Conservation (phyloP, 768 basidiomycete genomes). For the Wakefieldia striispora region DNA sequence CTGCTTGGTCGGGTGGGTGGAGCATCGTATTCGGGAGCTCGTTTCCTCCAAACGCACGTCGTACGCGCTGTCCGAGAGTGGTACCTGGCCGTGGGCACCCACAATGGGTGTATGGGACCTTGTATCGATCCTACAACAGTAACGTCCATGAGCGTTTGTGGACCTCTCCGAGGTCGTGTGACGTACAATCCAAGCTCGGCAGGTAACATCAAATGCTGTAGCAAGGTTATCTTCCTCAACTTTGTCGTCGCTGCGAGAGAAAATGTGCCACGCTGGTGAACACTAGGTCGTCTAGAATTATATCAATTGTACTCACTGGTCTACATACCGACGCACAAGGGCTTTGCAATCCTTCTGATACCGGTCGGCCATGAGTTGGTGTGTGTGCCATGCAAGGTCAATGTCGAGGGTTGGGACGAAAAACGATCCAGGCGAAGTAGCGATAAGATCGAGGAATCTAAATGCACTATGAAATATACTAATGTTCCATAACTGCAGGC, state of each 20-base stretch:
- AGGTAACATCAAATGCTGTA: conserved; percentile 49
- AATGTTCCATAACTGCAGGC: neutral
- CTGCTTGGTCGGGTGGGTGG: conserved; percentile 33
- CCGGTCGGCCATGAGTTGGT: conserved; percentile 47
- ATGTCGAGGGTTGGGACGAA: conserved; percentile 66
- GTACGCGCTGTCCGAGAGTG: conserved; percentile 45
- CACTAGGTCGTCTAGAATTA: neutral
- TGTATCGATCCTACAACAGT: conserved; percentile 40
- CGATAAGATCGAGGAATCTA: conserved; percentile 52
- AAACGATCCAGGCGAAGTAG: conserved; percentile 41
- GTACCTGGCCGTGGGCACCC: conserved; percentile 50
- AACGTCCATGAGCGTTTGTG: neutral
- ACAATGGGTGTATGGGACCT: conserved; percentile 53
- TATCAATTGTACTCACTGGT: conserved; percentile 42
- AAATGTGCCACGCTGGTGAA: neutral
- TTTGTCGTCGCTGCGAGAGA: conserved; percentile 44
- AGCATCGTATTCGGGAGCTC: conserved; percentile 21
- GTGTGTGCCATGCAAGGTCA: conserved; percentile 72
- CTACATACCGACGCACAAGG: conserved; percentile 45
- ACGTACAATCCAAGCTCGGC: conserved; percentile 43
- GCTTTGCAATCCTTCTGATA: conserved; percentile 44
- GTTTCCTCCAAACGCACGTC: conserved; percentile 19
- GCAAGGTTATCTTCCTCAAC: conserved; percentile 45
- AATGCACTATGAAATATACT: neutral
- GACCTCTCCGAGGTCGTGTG: neutral